Evolutionary conservation across 768 basidiomycete genomes (phyloP).

Genomic region (Lentinula sp.): DNA sequence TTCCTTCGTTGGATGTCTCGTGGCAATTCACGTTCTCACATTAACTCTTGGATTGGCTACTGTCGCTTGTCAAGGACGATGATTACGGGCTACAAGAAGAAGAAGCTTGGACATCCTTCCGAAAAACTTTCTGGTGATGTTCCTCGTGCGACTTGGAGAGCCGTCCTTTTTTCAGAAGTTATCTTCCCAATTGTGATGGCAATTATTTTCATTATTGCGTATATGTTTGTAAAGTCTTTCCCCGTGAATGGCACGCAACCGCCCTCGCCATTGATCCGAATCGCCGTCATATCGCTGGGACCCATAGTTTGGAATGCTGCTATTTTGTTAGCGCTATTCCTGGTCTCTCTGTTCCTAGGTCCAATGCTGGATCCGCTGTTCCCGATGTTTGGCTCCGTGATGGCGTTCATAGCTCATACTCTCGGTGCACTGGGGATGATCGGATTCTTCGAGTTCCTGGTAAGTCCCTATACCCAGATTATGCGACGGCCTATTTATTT

Average conservation of each 20-base stretch:
- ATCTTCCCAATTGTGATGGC: slow-evolving; percentile 85
- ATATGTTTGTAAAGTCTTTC: slow-evolving; percentile 92
- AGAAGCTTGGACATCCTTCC: slow-evolving; percentile 92
- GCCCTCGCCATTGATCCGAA: slow-evolving; percentile 84
- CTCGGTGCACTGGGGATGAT: slow-evolving; percentile 82
- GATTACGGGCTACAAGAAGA: slow-evolving; percentile 99
- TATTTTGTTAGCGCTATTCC: slow-evolving; percentile 79
- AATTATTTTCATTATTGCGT: slow-evolving; percentile 77
- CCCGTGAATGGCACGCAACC: slow-evolving; percentile 57
- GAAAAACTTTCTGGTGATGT: slow-evolving; percentile 96
- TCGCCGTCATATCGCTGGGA: slow-evolving; percentile 88
- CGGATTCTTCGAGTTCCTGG: slow-evolving; percentile 95
- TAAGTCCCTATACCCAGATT: slow-evolving; percentile 21
- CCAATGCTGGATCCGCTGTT: slow-evolving; percentile 81
- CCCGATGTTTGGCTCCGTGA: slow-evolving; percentile 86
- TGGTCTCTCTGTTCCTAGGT: slow-evolving; percentile 87
- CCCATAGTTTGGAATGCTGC: slow-evolving; percentile 96
- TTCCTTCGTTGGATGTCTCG: slow-evolving; percentile 99
- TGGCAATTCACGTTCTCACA: slow-evolving; percentile 95
- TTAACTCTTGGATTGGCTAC: slow-evolving; percentile 99
- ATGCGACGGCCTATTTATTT: neutral
- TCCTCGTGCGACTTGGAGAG: slow-evolving; percentile 89
- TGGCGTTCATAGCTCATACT: slow-evolving; percentile 86
- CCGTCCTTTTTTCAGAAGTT: slow-evolving; percentile 83
- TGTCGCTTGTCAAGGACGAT: slow-evolving; percentile 96